phyloP scores from a whole-genome alignment of 139 green algal genomes.

The Micractinium conductrix region DNA sequence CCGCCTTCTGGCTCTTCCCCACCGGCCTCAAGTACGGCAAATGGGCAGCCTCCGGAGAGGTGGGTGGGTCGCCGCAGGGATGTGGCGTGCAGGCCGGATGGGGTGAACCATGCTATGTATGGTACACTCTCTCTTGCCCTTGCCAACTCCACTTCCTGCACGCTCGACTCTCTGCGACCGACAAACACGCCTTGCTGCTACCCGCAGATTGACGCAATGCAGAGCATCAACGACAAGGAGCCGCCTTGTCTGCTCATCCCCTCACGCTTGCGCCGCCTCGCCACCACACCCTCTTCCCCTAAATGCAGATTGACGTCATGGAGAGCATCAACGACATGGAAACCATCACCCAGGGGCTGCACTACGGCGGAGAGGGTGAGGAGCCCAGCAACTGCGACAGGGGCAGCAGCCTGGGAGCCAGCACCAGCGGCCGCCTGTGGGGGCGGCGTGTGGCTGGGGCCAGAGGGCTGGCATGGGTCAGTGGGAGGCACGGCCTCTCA shows the following conservation, averaged over 20 bases:
- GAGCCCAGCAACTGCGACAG: neutral
- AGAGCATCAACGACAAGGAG: neutral
- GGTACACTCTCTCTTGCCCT: neutral
- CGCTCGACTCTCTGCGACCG: neutral
- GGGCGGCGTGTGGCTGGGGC: neutral
- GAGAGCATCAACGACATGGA: conserved; percentile 43
- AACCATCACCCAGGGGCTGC: conserved; percentile 20
- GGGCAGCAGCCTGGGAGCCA: too few species aligned
- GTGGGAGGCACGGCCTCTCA: neutral
- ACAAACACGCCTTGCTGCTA: neutral
- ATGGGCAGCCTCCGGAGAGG: conserved; percentile 44
- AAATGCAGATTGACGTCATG: conserved; percentile 46
- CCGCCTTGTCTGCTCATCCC: neutral
- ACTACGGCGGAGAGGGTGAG: conserved; percentile 29
- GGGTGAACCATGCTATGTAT: neutral
- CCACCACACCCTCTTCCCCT: too few species aligned
- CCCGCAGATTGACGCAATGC: neutral
- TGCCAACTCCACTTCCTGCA: neutral
- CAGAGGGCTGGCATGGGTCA: neutral
- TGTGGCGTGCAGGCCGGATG: neutral
- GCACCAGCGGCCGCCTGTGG: too few species aligned
- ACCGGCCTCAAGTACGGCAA: conserved; percentile 32
- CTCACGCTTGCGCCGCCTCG: too few species aligned
- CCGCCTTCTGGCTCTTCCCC: conserved; percentile 54
- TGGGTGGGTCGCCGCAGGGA: neutral